A percentile compares a stretch with the other conserved stretches of the same genome.
Evolutionary conservation across 2,329 filamentous ascomycete species (phyloP).

Genomic region (Botryotinia calthae): DNA sequence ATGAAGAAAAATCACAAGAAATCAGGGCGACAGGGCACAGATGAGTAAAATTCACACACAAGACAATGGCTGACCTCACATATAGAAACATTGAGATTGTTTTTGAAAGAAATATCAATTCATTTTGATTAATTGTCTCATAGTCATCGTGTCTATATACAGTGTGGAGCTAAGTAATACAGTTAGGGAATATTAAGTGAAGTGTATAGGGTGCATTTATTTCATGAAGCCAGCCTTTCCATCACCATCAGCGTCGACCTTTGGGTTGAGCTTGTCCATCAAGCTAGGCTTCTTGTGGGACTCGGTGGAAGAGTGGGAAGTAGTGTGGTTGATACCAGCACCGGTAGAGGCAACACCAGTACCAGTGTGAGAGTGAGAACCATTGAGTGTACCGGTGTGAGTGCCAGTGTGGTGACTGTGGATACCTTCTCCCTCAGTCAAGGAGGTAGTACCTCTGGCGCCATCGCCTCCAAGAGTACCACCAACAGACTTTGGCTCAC

Average conservation of each 20-base stretch:
- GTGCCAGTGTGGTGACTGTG: constrained; percentile 19
- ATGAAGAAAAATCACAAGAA: not conserved
- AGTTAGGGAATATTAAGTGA: not conserved
- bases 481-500: constrained; percentile 54
- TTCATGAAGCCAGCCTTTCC: constrained; percentile 54
- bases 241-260: constrained; percentile 52
- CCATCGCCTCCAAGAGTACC: constrained; percentile 34
- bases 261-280: constrained; percentile 54
- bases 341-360: not conserved
- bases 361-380: not conserved
- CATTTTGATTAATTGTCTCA: constrained; percentile 6
- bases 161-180: not conserved
- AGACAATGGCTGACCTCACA: not conserved
- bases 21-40: not conserved
- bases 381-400: constrained; percentile 10
- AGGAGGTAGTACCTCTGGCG: constrained; percentile 32
- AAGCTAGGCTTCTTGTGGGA: constrained; percentile 46
- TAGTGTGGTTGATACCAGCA: constrained; percentile 5
- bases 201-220: not conserved
- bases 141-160: not conserved
- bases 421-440: constrained; percentile 32
- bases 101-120: not conserved
- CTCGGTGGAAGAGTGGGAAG: constrained; percentile 17
- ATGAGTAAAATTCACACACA: not conserved
- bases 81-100: no score